These are phyloP conservation scores for Medicago truncatula DNA, from an alignment of 306 rosid genomes.

Conservation along the genomic window MtrunA17r5.0-ANR NC_053042.1:31651501-31652000, in stretches of 20 bases:
- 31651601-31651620: slow-evolving; percentile 15
- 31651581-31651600: slow-evolving; percentile 15
- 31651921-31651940: too few relatives aligned
- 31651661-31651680: slow-evolving; percentile 6
- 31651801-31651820: slow-evolving; percentile 39
- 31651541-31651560: not conserved
- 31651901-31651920: too few relatives aligned
- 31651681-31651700: slow-evolving; percentile 86
- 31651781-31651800: slow-evolving; percentile 4
- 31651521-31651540: slow-evolving; percentile 17
- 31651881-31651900: too few relatives aligned
- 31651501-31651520: slow-evolving; percentile 21
- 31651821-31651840: slow-evolving; percentile 15
- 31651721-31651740: slow-evolving; percentile 89
- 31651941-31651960: too few relatives aligned
- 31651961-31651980: too few relatives aligned
- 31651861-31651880: too few relatives aligned
- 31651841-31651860: too few relatives aligned
- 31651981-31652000: too few relatives aligned
- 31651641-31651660: slow-evolving; percentile 14
- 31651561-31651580: not conserved
- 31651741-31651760: slow-evolving; percentile 45
- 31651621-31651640: slow-evolving; percentile 19
- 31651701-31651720: slow-evolving; percentile 76
- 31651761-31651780: slow-evolving; percentile 23